Percentiles rank a stretch among this genome's conserved stretches.
These are phyloP conservation scores for Schoenoplectus triqueter DNA, from an alignment of 202 grass and related monocot genomes.

Conservation along the genomic window DNA sequence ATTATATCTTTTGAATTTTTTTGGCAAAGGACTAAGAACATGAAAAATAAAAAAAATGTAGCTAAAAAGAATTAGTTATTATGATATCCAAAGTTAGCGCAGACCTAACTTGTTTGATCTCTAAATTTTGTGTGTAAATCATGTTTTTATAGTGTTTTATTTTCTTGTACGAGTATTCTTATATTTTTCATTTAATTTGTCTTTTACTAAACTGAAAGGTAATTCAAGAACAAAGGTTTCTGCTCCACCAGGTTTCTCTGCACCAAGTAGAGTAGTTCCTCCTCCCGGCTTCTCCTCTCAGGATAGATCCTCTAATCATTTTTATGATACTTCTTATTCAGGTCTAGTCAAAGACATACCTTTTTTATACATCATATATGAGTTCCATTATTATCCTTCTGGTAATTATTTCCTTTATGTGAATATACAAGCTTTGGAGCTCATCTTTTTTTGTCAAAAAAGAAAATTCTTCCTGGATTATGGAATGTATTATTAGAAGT, in stretches of 20 bases:
- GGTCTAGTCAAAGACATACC: slow-evolving; percentile 4
- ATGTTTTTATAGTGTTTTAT: neutral
- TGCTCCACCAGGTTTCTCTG: slow-evolving; percentile 84
- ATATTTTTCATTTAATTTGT: slow-evolving; percentile 28
- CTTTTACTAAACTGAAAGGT: slow-evolving; percentile 45
- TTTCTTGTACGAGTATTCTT: slow-evolving; percentile 22
- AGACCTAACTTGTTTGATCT: too few species aligned
- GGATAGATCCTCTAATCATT: slow-evolving; percentile 46
- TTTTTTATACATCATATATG: slow-evolving; percentile 12
- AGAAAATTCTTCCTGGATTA: neutral
- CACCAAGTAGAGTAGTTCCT: slow-evolving; percentile 59
- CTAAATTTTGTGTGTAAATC: neutral
- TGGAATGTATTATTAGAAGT: neutral
- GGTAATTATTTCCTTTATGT: neutral
- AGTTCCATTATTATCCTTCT: slow-evolving; percentile 20
- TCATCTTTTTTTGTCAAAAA: neutral
- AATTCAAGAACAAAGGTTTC: slow-evolving; percentile 78
- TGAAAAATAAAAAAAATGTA: slow-evolving; percentile 19
- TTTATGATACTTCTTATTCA: slow-evolving; percentile 40
- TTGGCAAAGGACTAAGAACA: neutral
- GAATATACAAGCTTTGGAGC: too few species aligned
- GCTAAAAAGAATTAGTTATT: neutral
- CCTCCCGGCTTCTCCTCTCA: slow-evolving; percentile 76
- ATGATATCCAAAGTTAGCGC: neutral
- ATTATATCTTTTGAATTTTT: neutral